phyloP scores from a whole-genome alignment of 257 asterid genomes.

The Solanum etuberosum region DNA sequence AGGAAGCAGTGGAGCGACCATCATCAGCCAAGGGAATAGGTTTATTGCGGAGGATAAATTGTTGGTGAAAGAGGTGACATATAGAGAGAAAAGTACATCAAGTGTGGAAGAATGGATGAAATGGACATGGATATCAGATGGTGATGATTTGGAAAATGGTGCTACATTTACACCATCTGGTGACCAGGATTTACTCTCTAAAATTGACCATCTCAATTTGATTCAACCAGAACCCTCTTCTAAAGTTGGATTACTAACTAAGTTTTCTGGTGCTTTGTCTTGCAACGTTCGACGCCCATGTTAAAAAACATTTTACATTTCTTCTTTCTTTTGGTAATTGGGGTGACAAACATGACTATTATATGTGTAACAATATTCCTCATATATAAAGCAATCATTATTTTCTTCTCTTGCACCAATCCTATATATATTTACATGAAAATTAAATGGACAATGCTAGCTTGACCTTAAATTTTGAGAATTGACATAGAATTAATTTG shows the following conservation, averaged over 20 bases:
- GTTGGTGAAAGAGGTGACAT: conserved; percentile 2
- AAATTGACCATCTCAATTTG: neutral
- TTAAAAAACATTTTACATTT: neutral
- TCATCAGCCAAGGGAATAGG: neutral
- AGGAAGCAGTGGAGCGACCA: neutral
- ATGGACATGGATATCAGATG: conserved; percentile 2
- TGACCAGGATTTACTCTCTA: neutral
- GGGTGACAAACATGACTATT: neutral
- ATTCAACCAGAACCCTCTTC: neutral
- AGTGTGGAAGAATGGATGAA: neutral
- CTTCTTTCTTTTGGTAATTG: neutral
- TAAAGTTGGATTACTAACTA: neutral
- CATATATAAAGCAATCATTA: neutral
- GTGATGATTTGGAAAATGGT: conserved; percentile 1
- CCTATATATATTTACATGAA: neutral
- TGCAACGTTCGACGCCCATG: neutral
- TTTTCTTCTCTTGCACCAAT: neutral
- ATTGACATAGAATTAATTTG: too few relatives aligned
- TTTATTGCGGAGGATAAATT: neutral
- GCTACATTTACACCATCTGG: conserved; percentile 2
- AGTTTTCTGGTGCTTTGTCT: neutral
- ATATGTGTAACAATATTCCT: neutral
- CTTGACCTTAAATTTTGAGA: neutral
- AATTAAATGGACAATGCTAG: neutral
- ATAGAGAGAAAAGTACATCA: neutral